These are phyloP conservation scores for Corylus heterophylla DNA, from an alignment of 306 rosid species.

Conservation along the genomic window DNA sequence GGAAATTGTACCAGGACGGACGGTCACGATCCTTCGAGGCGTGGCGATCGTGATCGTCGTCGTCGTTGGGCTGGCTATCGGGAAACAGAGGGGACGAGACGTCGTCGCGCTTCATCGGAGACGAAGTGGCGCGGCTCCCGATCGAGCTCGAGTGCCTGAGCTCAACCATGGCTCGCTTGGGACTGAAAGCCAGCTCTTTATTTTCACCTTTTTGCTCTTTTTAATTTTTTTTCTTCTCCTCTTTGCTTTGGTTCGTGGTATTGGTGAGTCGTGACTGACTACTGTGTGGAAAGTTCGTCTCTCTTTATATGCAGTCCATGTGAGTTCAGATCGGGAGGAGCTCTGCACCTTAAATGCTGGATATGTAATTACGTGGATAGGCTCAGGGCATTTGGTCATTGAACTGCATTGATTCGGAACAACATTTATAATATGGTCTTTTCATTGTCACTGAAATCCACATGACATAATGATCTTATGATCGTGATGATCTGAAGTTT, in stretches of 20 bases:
- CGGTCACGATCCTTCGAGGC: slow-evolving; percentile 83
- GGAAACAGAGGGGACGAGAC: slow-evolving; percentile 66
- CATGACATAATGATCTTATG: too few relatives aligned
- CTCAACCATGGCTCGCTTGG: slow-evolving; percentile 87
- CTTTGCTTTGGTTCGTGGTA: neutral
- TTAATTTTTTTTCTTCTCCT: neutral
- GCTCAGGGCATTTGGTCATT: neutral
- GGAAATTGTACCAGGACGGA: slow-evolving; percentile 45
- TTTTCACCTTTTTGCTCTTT: neutral
- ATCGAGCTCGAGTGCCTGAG: slow-evolving; percentile 71
- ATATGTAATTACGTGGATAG: neutral
- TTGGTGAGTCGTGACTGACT: neutral
- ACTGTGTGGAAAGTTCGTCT: neutral
- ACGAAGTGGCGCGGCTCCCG: slow-evolving; percentile 69
- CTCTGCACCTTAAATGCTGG: neutral
- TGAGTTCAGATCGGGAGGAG: slow-evolving; percentile 23
- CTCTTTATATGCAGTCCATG: slow-evolving; percentile 16
- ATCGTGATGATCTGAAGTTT: too few relatives aligned
- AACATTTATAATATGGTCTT: too few relatives aligned
- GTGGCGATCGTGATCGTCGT: slow-evolving; percentile 68
- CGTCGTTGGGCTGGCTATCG: slow-evolving; percentile 49
- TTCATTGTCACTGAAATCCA: too few relatives aligned
- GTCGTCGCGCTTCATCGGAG: slow-evolving; percentile 88
- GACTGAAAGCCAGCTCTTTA: slow-evolving; percentile 38
- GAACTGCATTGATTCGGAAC: neutral